These are phyloP conservation scores for Populus alba DNA, from an alignment of 345 rosid species.

Conservation along the genomic window DNA sequence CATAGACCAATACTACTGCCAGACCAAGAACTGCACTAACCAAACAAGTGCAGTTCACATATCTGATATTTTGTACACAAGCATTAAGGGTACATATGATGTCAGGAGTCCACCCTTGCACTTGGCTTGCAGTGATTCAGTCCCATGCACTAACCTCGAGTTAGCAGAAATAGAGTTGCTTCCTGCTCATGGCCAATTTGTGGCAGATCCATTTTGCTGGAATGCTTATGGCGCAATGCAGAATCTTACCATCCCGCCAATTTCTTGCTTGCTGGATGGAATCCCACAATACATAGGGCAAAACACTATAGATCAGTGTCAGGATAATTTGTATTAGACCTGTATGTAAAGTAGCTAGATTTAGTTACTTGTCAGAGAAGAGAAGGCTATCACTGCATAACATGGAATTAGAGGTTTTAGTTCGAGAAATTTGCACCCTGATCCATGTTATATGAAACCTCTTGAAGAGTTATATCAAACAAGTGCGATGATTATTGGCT, in stretches of 20 bases:
- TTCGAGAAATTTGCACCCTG: not conserved
- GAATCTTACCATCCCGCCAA: conserved; percentile 40
- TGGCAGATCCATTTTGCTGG: conserved; percentile 78
- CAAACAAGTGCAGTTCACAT: conserved; percentile 33
- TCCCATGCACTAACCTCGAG: conserved; percentile 32
- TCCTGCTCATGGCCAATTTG: conserved; percentile 62
- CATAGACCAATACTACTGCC: conserved; percentile 39
- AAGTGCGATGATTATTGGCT: not conserved
- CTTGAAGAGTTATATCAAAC: not conserved
- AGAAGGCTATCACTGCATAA: not conserved
- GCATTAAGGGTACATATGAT: conserved; percentile 36
- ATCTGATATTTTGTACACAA: conserved; percentile 22
- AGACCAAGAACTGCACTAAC: conserved; percentile 24
- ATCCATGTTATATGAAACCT: not conserved
- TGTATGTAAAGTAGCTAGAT: conserved; percentile 8
- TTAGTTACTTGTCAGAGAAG: conserved; percentile 5
- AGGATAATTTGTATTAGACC: not conserved
- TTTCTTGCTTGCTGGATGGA: conserved; percentile 38
- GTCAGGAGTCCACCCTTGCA: conserved; percentile 43
- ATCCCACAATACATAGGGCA: conserved; percentile 24
- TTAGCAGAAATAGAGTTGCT: conserved; percentile 35
- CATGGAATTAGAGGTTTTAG: not conserved
- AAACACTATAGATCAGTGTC: conserved; percentile 22
- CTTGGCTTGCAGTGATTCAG: conserved; percentile 38
- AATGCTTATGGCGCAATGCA: conserved; percentile 73